Evolutionary conservation across 2,329 filamentous ascomycete genomes (phyloP).

Genomic region (Penicillium sp.): DNA sequence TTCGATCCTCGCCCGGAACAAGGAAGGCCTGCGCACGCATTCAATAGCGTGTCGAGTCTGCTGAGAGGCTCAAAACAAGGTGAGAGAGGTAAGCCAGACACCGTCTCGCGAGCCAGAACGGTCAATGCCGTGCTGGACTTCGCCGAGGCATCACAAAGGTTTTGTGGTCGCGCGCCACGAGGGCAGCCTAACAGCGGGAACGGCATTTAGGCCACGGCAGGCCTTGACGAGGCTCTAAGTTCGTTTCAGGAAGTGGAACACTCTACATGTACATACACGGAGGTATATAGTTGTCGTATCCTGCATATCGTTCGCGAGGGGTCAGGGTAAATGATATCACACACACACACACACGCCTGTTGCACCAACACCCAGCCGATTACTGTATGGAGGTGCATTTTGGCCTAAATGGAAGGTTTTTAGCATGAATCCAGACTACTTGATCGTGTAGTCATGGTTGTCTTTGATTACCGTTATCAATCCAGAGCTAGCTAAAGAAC

Average conservation of each 20-base stretch:
- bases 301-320: neutral
- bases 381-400: no score
- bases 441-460: no score
- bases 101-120: constrained; percentile 7
- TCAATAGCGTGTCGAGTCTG: constrained; percentile 21
- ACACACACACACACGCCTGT: no score
- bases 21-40: constrained; percentile 48
- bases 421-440: no score
- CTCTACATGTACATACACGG: neutral
- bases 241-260: constrained; percentile 7
- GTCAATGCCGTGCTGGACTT: constrained; percentile 17
- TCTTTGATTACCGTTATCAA: no score
- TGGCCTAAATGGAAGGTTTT: no score
- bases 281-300: neutral
- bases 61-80: constrained; percentile 10
- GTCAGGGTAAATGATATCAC: no score
- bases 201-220: constrained; percentile 9
- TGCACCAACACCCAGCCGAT: no score
- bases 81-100: constrained; percentile 14
- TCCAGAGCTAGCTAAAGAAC: no score
- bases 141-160: constrained; percentile 22
- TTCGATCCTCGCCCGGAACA: no score
- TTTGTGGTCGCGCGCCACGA: constrained; percentile 19
- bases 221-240: constrained; percentile 14
- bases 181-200: constrained; percentile 10